Base-by-base conservation (phyloP, 148 eudicot genomes). In the Diospyros lotus region DNA sequence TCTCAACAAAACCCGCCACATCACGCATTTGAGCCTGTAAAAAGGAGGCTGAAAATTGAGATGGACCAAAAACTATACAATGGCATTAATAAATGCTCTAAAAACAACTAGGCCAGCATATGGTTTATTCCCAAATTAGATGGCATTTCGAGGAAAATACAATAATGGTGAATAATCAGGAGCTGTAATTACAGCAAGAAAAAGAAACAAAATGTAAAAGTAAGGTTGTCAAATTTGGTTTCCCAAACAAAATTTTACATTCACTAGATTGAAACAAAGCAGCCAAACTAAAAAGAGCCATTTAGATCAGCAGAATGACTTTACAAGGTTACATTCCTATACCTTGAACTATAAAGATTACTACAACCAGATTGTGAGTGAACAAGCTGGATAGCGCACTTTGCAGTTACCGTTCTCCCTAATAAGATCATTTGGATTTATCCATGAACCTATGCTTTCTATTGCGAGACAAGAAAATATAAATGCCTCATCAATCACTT, bases 1-100 rank as follows among this genome's bases (percentile, higher is more conserved):
- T 96, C 82, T 96, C 99, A 73, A 96, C 96, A 83, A 93, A 96
- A 63, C 98, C 99, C 55, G 85, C 62, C 91, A 96, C 86, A 81
- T 96, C 98, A 13, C 99, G 97, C 97, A 93, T 96, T 84, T 96
- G 99, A 69, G 99, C 98, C 99, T 96, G 88, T 64, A 84, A 63
- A 14, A 52, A 39, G 28, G 7, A 72, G 40, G 59, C 39, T 68
- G 64, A 45, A 69, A 6, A 13, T 2, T 64, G 54, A 58, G 54
- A 62, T 43, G 38, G 4, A 42, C 43, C 51, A 40, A 60, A 45
- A 42, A 42, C 28, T 28, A 52, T 66, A 45, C 15, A 14, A 10
- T 62, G 58, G 41, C 45, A n/a, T 64, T 51, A 40, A 73, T 64
- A 17, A 54, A 15, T 15, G 28, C 46, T 54, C 13, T 39, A 65